Evolutionary conservation across 768 basidiomycete species (phyloP), one percentile per base, ranked within the genome.

Genomic region (Nidularia sp.): DNA sequence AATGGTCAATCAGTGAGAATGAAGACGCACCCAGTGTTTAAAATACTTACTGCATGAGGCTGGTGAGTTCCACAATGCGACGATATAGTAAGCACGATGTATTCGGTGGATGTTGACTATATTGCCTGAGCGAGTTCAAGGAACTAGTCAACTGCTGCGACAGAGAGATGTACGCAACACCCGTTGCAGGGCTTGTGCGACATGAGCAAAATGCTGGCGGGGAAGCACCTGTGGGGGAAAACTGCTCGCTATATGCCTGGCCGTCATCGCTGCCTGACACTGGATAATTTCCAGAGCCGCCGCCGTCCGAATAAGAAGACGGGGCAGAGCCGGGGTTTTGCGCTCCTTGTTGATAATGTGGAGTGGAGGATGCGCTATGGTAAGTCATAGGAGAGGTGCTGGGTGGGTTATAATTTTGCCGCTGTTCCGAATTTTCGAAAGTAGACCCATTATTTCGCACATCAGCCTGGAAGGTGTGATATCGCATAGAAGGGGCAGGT

Each of bases 81-180:
- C 81, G 73, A 59, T 76, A 82, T 5, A 88, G 62, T 35, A 75
- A 62, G 57, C 88, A 88, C 35, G 67, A 69, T 4, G 81, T 66
- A 48, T 78, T 75, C 18, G 77, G 67, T 15, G 77, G 72, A 58
- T 85, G 85, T 52, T 82, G 78, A 34, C 75, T 74, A 57, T 80
- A 85, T 61, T 85, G 84, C 49, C 85, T 75, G 36, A 88, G 69
- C 7, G 84, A 71, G 39, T 65, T 71, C 7, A 85, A 60, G 0
- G 85, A 79, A 49, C 60, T 76, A 59, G 85, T 80, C 10, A 89
- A 75, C 56, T 86, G 81, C 52, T 85, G 84, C 7, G 78, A 77
- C 25, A 90, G 76, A 15, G 77, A 69, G 49, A 86, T 77, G 56
- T 86, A 78, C 7, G 82, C 74, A 51, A 85, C 74, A 41, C 72